Evolutionary conservation across 176 grass and related monocot genomes (phyloP).

Genomic region (Bolboschoenus planiculmis): DNA sequence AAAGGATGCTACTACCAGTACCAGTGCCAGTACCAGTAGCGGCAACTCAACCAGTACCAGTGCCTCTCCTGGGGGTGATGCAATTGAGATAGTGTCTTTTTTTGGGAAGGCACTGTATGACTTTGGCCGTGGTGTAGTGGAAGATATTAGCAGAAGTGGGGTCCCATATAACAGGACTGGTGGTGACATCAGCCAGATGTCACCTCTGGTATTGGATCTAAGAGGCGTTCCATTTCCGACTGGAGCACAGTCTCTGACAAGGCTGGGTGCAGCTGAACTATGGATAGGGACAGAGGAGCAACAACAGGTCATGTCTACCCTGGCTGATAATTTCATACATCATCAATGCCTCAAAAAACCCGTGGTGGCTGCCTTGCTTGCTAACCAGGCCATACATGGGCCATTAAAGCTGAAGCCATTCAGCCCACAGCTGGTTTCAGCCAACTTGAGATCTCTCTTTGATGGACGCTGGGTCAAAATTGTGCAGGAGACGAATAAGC

Average conservation of each 20-base stretch:
- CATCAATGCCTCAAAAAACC: conserved; percentile 75
- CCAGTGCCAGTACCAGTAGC: background rate
- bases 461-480: conserved; percentile 47
- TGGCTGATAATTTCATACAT: conserved; percentile 76
- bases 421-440: conserved; percentile 63
- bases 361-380: conserved; percentile 57
- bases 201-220: conserved; percentile 61
- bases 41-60: background rate
- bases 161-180: conserved; percentile 38
- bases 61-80: conserved; percentile 67
- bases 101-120: conserved; percentile 97
- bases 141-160: conserved; percentile 72
- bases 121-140: conserved; percentile 85
- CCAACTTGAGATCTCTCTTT: conserved; percentile 70
- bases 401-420: conserved; percentile 69
- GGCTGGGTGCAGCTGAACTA: conserved; percentile 72
- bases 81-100: conserved; percentile 90
- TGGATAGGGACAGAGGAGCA: conserved; percentile 87
- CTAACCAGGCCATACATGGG: conserved; percentile 63
- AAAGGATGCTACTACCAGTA: background rate
- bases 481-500: conserved; percentile 30
- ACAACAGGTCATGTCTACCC: conserved; percentile 68
- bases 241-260: conserved; percentile 55
- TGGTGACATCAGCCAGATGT: conserved; percentile 57
- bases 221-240: conserved; percentile 84